Evolutionary conservation across 768 basidiomycete genomes (phyloP).

Genomic region (Coprinellus micaceus): DNA sequence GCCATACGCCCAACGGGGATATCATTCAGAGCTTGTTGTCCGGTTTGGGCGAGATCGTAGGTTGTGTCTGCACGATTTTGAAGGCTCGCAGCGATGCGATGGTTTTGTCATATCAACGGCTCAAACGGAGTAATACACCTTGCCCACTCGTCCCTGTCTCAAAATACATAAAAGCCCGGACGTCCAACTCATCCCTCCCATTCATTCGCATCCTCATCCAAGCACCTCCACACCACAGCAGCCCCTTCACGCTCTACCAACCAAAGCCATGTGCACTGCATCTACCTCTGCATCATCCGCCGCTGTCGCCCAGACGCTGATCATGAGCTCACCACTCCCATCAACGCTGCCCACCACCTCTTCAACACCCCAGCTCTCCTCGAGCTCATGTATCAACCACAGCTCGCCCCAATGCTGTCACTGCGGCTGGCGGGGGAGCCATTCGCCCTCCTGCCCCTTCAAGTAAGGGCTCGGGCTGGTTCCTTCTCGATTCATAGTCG

Average conservation of each 20-base stretch:
- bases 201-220: constrained; percentile 19
- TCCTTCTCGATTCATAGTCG: constrained; percentile 1
- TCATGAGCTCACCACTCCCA: constrained; percentile 13
- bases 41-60: no score
- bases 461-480: constrained; percentile 33
- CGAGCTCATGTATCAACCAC: constrained; percentile 37
- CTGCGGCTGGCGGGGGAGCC: constrained; percentile 65
- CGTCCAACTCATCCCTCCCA: constrained; percentile 14
- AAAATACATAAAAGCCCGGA: constrained; percentile 32
- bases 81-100: neutral
- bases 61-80: no score
- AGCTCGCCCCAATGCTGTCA: constrained; percentile 77
- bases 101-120: constrained; percentile 35
- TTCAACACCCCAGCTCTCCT: constrained; percentile 16
- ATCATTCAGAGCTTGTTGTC: no score
- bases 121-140: constrained; percentile 9
- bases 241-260: constrained; percentile 14
- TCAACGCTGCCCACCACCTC: constrained; percentile 20
- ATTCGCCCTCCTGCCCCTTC: constrained; percentile 64
- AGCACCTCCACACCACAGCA: constrained; percentile 16
- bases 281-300: constrained; percentile 16
- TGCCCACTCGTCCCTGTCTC: no score
- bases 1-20: neutral
- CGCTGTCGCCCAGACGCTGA: constrained; percentile 13
- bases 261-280: constrained; percentile 24